Evolutionary conservation across 768 basidiomycete species (phyloP).

Genomic region (Naganishia vaughanmartiniae): DNA sequence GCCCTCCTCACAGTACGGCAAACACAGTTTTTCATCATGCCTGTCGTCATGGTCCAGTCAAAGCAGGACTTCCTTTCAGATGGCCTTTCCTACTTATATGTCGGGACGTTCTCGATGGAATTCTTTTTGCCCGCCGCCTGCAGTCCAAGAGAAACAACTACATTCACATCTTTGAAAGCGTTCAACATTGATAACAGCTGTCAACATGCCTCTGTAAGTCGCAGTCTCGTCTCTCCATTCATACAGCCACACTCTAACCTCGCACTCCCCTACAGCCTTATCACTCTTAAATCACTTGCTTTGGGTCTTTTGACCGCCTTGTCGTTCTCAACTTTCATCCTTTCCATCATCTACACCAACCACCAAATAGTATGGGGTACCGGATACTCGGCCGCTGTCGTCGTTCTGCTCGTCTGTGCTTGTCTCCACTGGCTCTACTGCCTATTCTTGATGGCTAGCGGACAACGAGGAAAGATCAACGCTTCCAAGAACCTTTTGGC

Average conservation of each 20-base stretch:
- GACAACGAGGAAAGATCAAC: slow-evolving; percentile 26
- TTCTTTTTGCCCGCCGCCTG: not conserved
- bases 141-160: not conserved
- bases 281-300: slow-evolving; percentile 26
- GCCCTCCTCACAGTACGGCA: not conserved
- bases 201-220: not conserved
- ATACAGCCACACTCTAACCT: not conserved
- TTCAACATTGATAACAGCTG: not conserved
- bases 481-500: slow-evolving; percentile 16
- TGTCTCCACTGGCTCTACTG: slow-evolving; percentile 31
- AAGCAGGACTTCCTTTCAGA: not conserved
- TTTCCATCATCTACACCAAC: slow-evolving; percentile 35
- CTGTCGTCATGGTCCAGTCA: not conserved
- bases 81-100: not conserved
- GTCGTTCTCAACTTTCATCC: slow-evolving; percentile 30
- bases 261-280: slow-evolving; percentile 13
- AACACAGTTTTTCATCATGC: not conserved
- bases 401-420: slow-evolving; percentile 27
- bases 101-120: not conserved
- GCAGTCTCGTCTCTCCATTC: too few species aligned
- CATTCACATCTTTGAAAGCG: not conserved
- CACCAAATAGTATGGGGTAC: slow-evolving; percentile 19
- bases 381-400: slow-evolving; percentile 18
- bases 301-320: slow-evolving; percentile 27
- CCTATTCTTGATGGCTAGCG: slow-evolving; percentile 24